Evolutionary conservation across 1,139 yeast genomes (phyloP).

Genomic region (Debaryomyces singareniensis): DNA sequence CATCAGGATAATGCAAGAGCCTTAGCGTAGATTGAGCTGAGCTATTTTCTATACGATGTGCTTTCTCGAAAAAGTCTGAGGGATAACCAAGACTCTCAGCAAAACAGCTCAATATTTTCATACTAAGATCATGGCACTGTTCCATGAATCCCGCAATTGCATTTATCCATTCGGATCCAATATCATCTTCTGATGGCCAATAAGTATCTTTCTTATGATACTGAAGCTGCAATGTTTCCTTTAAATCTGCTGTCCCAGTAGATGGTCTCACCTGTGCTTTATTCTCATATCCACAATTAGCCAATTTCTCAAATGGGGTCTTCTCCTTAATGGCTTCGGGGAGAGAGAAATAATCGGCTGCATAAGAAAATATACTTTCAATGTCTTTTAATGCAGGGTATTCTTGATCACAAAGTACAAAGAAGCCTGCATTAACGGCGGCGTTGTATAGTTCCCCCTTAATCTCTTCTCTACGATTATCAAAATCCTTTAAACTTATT

Average conservation of each 20-base stretch:
- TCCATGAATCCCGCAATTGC: slow-evolving; percentile 14
- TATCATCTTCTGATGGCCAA: slow-evolving; percentile 19
- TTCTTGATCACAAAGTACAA: slow-evolving; percentile 17
- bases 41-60: slow-evolving; percentile 15
- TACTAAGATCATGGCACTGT: slow-evolving; percentile 14
- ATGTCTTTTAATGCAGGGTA: slow-evolving; percentile 16
- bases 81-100: slow-evolving; percentile 19
- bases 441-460: slow-evolving; percentile 14
- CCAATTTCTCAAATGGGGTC: slow-evolving; percentile 15
- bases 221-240: slow-evolving; percentile 22
- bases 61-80: slow-evolving; percentile 13
- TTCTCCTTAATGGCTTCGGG: slow-evolving; percentile 13
- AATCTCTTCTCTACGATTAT: slow-evolving; percentile 18
- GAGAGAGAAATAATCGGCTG: slow-evolving; percentile 13
- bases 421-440: slow-evolving; percentile 17
- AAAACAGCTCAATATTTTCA: slow-evolving; percentile 12
- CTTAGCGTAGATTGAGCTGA: slow-evolving; percentile 22
- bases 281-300: slow-evolving; percentile 21
- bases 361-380: slow-evolving; percentile 12
- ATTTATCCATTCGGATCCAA: slow-evolving; percentile 15
- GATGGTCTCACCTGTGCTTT: slow-evolving; percentile 21
- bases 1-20: slow-evolving; percentile 19
- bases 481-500: slow-evolving; percentile 14
- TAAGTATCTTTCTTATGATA: slow-evolving; percentile 16
- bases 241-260: slow-evolving; percentile 21